Evolutionary conservation across 2,329 filamentous ascomycete species (phyloP).

Genomic region (Diaporthe caulivora): DNA sequence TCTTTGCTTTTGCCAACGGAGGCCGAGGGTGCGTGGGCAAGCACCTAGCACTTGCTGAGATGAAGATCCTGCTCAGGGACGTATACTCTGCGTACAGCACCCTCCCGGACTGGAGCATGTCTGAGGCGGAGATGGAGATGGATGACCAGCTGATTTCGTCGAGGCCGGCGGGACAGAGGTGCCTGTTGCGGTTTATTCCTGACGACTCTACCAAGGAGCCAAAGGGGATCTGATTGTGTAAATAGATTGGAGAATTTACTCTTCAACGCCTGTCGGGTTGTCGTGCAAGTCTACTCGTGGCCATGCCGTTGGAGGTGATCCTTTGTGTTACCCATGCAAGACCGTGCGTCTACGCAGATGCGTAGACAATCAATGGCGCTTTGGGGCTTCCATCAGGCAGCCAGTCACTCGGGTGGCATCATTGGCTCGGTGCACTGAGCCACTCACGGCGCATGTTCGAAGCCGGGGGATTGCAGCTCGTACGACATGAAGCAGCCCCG

Average conservation of each 20-base stretch:
- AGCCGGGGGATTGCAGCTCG: constrained; percentile 3
- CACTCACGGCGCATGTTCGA: not conserved
- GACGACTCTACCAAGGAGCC: not conserved
- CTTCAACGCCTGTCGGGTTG: not conserved
- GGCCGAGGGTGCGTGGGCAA: constrained; percentile 75
- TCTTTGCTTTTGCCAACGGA: constrained; percentile 76
- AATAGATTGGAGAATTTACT: not conserved
- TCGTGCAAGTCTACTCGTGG: not conserved
- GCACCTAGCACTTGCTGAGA: constrained; percentile 75
- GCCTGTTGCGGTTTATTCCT: constrained; percentile 64
- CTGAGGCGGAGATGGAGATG: constrained; percentile 70
- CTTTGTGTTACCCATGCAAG: not conserved
- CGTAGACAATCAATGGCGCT: not conserved
- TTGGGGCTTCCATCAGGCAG: not conserved
- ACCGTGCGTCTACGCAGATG: not conserved
- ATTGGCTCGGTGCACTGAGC: not conserved
- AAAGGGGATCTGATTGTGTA: not conserved
- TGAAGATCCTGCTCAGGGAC: constrained; percentile 74
- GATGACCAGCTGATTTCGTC: constrained; percentile 77
- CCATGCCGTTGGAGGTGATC: not conserved
- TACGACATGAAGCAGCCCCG: not conserved
- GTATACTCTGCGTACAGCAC: constrained; percentile 72
- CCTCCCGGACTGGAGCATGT: constrained; percentile 65
- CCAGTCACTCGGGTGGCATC: not conserved
- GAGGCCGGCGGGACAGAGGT: constrained; percentile 70